Percentiles rank a stretch among this genome's conserved stretches.
phyloP scores from a whole-genome alignment of 345 rosid genomes.

The Eucalyptus sp. region DNA sequence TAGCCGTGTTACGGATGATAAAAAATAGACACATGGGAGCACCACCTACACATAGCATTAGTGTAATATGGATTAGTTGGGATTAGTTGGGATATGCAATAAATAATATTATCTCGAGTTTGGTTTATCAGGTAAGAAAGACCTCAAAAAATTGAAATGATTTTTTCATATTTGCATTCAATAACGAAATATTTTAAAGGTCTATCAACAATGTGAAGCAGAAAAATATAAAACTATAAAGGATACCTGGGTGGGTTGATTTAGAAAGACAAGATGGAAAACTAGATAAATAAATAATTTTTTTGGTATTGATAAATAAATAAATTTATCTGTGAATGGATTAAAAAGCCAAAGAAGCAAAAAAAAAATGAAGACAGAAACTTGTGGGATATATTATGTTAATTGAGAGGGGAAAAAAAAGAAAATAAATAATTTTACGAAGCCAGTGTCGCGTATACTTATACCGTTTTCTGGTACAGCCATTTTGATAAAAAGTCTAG shows the following conservation, averaged over 20 bases:
- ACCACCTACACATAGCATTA: neutral
- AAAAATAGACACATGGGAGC: neutral
- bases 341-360: neutral
- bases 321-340: neutral
- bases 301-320: too few relatives aligned
- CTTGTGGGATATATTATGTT: neutral
- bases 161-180: neutral
- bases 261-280: neutral
- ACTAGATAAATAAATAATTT: neutral
- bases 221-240: neutral
- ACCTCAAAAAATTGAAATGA: neutral
- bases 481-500: too few relatives aligned
- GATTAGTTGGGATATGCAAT: neutral
- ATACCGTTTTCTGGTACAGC: neutral
- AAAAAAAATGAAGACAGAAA: neutral
- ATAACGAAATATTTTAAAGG: neutral
- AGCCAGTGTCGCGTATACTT: neutral
- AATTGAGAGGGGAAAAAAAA: neutral
- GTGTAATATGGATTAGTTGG: neutral
- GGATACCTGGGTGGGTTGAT: neutral
- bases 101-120: neutral
- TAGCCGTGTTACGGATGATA: neutral
- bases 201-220: neutral
- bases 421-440: neutral
- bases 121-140: neutral